Base-by-base conservation (phyloP, 1,284 basidiomycete species). In the Ganoderma meredithae region DNA sequence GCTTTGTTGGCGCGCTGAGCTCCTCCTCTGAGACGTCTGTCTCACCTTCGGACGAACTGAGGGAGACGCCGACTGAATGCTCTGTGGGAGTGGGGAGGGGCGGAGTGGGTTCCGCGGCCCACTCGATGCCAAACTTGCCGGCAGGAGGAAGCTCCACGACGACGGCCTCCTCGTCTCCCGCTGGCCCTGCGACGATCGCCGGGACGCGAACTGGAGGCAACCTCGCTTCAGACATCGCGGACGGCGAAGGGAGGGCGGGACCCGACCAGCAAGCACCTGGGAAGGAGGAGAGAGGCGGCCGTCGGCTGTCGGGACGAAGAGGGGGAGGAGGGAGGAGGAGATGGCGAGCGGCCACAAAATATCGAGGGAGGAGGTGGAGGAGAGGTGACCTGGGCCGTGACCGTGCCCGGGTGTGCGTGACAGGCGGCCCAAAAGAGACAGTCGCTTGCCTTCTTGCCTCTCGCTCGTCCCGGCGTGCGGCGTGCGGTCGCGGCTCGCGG, bases 81-180 rank as follows among this genome's bases (percentile, higher is more conserved):
- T 83, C 80, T 39, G 74, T 65, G 52, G 78, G 70, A 73, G 73
- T 41, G 78, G 79, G n/a, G 78, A 74, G 59, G 78, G 78, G 62
- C 76, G 80, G 78, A 6, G 81, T 77, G 22, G 80, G 76, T 43
- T 85, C 85, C 36, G 78, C 75, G 44, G 85, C 81, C 85, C 84
- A 87, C 27, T 85, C 82, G 64, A 88, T 77, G 12, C 81, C 82
- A 74, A 87, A 88, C 76, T 85, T 86, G 79, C 74, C 84, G 43
- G 81, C 77, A 33, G 80, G 73, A 60, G 81, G 78, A 12, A 83
- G 75, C 65, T 86, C 84, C 31, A 83, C 78, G 1, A 83, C 68
- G 49, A 82, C 76, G 13, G 77, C 69, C 40, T 77, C 62, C 61
- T 78, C 77, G 64, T 76, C 75, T 53, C 71, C 74, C 49, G 71